Base-by-base conservation (phyloP, 1,284 basidiomycete genomes). In the Hypsizygus ulmarius region DNA sequence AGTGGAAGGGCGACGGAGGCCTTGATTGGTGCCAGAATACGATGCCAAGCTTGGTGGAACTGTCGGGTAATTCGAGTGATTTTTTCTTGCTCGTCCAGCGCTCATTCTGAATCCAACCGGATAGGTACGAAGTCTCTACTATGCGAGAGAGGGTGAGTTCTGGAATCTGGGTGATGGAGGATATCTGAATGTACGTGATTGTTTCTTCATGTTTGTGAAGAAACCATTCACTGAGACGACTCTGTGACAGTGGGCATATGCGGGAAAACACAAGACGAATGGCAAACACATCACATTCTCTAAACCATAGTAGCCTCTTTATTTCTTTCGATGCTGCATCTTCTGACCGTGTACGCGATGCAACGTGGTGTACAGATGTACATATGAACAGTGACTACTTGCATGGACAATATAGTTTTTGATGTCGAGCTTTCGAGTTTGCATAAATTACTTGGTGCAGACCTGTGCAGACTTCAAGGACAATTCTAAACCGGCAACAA, bases 21-120 rank as follows among this genome's bases (percentile, higher is more conserved):
- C 48, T 44, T 39, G 53, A 62, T 34, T 59, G 59, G 60, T 50
- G 36, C 35, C 59, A 59, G 59, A 59, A 36, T 56, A 59, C 37
- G 57, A 57, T 34, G 47, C 56, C 46, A 47, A 44, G 35, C 12
- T 60, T 32, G 51, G 49, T 15, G 47, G 47, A 12, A 61, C 58
- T 12, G 45, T 60, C 21, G 58, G 58, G 54, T 59, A 40, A 9
- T 45, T 54, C 18, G 9, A 9, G 3, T 41, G 11, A 8, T 11
- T 10, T 14, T 14, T 5, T 3, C 11, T 8, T 16, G 12, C 28
- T 25, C 18, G 16, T 33, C 8, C 15, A 16, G 8, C 11, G n/a
- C 12, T 45, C 16, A 7, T 29, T 32, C 25, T 18, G 30, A 7
- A 30, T 27, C 37, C n/a, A n/a, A 11, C 18, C 16, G 9, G 3